These are phyloP conservation scores for Phlyctochytrium arcticum DNA, from an alignment of 192 early-diverging fungal species.

Conservation along the genomic window DNA sequence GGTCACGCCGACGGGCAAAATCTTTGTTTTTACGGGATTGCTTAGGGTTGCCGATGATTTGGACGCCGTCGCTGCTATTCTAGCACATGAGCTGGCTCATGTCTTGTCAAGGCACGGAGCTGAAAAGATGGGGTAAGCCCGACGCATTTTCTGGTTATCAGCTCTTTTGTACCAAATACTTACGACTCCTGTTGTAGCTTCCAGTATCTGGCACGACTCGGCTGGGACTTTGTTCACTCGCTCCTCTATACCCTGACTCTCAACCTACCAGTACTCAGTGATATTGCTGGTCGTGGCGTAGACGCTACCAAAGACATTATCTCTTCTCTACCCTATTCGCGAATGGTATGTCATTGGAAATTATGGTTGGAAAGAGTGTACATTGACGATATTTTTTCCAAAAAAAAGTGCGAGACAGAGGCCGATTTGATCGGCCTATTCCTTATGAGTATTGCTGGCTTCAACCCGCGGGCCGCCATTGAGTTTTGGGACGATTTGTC, in stretches of 20 bases:
- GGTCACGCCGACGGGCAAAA: slow-evolving; percentile 36
- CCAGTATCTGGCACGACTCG: slow-evolving; percentile 16
- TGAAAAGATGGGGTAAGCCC: slow-evolving; percentile 34
- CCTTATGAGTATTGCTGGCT: slow-evolving; percentile 40
- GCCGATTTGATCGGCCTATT: slow-evolving; percentile 45
- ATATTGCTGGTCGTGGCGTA: slow-evolving; percentile 29
- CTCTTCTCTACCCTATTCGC: slow-evolving; percentile 33
- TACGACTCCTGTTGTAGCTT: slow-evolving; percentile 8
- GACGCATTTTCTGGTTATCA: not conserved
- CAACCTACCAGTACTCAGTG: slow-evolving; percentile 36
- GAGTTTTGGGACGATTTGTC: slow-evolving; percentile 23
- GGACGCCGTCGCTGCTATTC: slow-evolving; percentile 34
- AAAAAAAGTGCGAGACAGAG: slow-evolving; percentile 37
- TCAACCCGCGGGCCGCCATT: slow-evolving; percentile 33
- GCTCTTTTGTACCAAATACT: slow-evolving; percentile 4
- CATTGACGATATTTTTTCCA: not conserved
- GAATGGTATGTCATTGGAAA: slow-evolving; percentile 18
- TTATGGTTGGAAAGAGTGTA: not conserved
- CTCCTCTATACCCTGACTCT: slow-evolving; percentile 35
- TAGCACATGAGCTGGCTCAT: slow-evolving; percentile 41
- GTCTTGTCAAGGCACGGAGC: slow-evolving; percentile 33
- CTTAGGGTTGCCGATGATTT: slow-evolving; percentile 3
- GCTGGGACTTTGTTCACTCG: slow-evolving; percentile 29
- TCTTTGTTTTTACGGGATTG: slow-evolving; percentile 44
- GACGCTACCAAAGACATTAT: slow-evolving; percentile 31